phyloP scores from a whole-genome alignment of 1,139 yeast species.

The Torulaspora pretoriensis region DNA sequence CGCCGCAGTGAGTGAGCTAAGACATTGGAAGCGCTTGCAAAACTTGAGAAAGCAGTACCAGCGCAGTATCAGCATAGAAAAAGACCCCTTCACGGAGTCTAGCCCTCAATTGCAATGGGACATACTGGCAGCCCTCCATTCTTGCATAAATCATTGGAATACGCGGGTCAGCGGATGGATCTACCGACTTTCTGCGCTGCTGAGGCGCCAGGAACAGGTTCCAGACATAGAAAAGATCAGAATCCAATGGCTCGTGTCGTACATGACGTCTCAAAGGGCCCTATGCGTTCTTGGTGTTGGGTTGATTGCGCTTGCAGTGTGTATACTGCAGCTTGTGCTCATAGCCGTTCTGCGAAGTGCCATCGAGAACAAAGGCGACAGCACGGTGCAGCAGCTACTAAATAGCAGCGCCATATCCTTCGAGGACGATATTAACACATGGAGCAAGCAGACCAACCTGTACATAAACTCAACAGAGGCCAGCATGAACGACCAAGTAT shows the following conservation, averaged over 20 bases:
- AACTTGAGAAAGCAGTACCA: constrained; percentile 26
- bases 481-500: constrained; percentile 55
- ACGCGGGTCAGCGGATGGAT: constrained; percentile 13
- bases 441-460: constrained; percentile 53
- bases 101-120: constrained; percentile 21
- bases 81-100: constrained; percentile 2
- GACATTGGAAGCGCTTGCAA: constrained; percentile 48
- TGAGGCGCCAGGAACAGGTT: constrained; percentile 16
- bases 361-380: constrained; percentile 12
- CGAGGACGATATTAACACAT: constrained; percentile 30
- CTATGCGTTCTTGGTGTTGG: constrained; percentile 45
- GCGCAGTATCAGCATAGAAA: background rate
- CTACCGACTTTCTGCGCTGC: constrained; percentile 23
- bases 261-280: constrained; percentile 48
- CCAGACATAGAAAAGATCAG: constrained; percentile 20
- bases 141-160: constrained; percentile 32
- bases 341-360: constrained; percentile 32
- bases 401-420: constrained; percentile 10
- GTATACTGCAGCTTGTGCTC: constrained; percentile 47
- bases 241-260: constrained; percentile 48
- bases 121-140: constrained; percentile 32
- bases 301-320: constrained; percentile 45
- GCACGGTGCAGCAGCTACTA: background rate
- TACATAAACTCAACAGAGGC: constrained; percentile 44
- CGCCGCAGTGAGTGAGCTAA: constrained; percentile 43